phyloP scores from a whole-genome alignment of 2,329 filamentous ascomycete genomes.

The Pseudocercospora pini-densiflorae region DNA sequence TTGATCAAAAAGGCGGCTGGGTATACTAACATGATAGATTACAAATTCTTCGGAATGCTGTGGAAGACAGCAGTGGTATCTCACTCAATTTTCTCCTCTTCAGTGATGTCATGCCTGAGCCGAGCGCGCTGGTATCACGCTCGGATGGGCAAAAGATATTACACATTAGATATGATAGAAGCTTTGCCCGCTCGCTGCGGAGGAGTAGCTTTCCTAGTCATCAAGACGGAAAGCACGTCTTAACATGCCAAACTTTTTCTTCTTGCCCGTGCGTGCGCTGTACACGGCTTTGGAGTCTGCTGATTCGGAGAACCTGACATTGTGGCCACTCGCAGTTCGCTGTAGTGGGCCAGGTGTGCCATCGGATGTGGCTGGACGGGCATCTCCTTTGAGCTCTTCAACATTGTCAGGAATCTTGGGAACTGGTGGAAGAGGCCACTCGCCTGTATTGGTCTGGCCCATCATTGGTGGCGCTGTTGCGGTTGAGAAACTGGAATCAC shows the following conservation, averaged over 20 bases:
- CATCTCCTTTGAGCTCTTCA: conserved; percentile 14
- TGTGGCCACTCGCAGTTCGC: conserved; percentile 11
- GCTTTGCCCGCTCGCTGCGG: background rate
- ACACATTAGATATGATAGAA: conserved; percentile 6
- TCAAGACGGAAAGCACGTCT: conserved; percentile 68
- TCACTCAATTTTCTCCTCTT: background rate
- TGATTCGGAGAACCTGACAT: conserved; percentile 21
- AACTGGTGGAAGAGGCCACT: conserved; percentile 55
- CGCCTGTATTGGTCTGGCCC: conserved; percentile 25
- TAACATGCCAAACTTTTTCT: conserved; percentile 71
- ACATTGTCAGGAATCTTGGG: conserved; percentile 29
- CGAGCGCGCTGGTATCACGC: background rate
- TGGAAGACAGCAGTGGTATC: background rate
- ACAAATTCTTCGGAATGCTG: background rate
- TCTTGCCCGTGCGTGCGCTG: conserved; percentile 48
- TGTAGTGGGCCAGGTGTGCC: conserved; percentile 22
- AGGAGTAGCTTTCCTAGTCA: conserved; percentile 44
- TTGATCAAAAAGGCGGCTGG: background rate
- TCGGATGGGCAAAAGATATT: conserved; percentile 2
- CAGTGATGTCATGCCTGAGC: background rate
- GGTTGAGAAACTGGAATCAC: conserved; percentile 33
- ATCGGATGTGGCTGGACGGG: conserved; percentile 40
- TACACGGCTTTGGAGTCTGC: conserved; percentile 38
- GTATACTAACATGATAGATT: conserved; percentile 12
- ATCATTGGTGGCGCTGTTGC: conserved; percentile 36